Conservation (phyloP, 495 filamentous ascomycete genomes). For the Neurospora terricola region DNA sequence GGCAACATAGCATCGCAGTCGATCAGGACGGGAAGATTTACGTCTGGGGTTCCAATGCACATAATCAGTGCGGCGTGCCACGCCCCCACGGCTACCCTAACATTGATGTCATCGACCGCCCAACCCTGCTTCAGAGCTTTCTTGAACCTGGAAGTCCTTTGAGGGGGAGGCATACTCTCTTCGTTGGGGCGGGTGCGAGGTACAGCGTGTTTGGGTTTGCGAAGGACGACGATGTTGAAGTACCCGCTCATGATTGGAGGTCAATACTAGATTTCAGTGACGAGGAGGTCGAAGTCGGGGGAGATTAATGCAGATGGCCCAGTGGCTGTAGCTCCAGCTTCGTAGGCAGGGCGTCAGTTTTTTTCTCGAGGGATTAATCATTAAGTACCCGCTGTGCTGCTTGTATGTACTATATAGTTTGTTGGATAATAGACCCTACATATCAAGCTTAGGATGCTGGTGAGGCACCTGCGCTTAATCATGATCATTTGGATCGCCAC, state of each 20-base stretch:
- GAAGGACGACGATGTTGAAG: not conserved
- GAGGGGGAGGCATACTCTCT: slow-evolving; percentile 4
- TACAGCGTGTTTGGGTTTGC: slow-evolving; percentile 43
- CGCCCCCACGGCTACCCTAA: slow-evolving; percentile 44
- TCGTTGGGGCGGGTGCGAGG: slow-evolving; percentile 53
- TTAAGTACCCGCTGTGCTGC: not conserved
- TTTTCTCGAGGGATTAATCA: not conserved
- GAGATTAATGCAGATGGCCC: not conserved
- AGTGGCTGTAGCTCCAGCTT: not conserved
- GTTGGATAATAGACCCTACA: not conserved
- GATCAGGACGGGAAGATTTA: slow-evolving; percentile 44
- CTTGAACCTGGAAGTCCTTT: slow-evolving; percentile 5
- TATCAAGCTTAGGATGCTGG: not conserved
- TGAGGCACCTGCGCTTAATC: not conserved
- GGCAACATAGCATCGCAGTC: slow-evolving; percentile 50
- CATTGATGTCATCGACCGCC: slow-evolving; percentile 48
- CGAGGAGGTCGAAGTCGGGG: not conserved
- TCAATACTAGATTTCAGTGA: not conserved
- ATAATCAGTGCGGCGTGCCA: slow-evolving; percentile 53
- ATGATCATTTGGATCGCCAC: not conserved
- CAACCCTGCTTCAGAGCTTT: slow-evolving; percentile 43
- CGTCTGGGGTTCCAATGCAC: slow-evolving; percentile 59
- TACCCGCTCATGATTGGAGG: not conserved
- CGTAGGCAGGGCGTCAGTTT: not conserved
- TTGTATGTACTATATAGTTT: not conserved